A percentile compares a stretch with the other conserved stretches of the same genome.
These are phyloP conservation scores for Melampsora larici-populina DNA, from an alignment of 1,284 basidiomycete genomes.

Conservation along the genomic window DNA sequence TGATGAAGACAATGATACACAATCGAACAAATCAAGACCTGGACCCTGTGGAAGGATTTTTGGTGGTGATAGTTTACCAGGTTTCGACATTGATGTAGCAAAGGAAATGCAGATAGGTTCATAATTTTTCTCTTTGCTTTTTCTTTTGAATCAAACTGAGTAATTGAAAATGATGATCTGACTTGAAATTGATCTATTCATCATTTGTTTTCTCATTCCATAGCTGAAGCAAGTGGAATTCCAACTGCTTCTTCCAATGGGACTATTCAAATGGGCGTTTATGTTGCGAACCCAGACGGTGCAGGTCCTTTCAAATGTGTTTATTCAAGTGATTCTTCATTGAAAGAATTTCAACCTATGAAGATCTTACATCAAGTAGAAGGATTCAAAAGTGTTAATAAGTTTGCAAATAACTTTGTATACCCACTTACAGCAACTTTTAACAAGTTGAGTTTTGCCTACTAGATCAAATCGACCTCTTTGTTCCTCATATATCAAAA, in stretches of 20 bases:
- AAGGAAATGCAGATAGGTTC: not conserved
- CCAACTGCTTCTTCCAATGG: not conserved
- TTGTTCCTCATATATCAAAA: no score
- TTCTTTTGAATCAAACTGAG: not conserved
- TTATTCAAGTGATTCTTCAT: not conserved
- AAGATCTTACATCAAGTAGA: not conserved
- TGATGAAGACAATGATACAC: not conserved
- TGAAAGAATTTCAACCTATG: not conserved
- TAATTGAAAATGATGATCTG: not conserved
- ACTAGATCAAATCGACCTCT: not conserved
- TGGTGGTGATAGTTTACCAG: not conserved
- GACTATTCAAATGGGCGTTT: not conserved
- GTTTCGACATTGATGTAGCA: not conserved
- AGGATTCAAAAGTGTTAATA: not conserved
- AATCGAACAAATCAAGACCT: not conserved
- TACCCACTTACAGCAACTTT: not conserved
- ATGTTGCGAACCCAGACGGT: not conserved
- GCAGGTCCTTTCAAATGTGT: not conserved
- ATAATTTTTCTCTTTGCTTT: not conserved
- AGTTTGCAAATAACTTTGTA: not conserved
- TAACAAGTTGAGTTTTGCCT: not conserved
- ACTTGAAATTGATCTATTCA: not conserved
- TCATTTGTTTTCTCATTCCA: not conserved
- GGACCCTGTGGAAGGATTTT: not conserved
- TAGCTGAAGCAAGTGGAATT: not conserved